Conservation (phyloP, 2,329 filamentous ascomycete species). For the Colletotrichum tropicale region DNA sequence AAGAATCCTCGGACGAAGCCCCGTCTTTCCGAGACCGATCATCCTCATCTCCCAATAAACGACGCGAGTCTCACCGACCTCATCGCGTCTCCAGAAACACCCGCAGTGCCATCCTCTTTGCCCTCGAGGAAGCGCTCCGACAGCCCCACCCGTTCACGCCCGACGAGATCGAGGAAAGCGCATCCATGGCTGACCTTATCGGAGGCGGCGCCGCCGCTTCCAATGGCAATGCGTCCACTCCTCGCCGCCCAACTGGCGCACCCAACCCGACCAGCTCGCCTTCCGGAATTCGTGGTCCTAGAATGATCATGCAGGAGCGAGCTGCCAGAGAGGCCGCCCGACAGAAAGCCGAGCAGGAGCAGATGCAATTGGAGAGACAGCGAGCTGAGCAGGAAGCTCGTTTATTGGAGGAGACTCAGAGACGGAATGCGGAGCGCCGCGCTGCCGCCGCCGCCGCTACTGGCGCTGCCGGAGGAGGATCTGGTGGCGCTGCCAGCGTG, state of each 20-base stretch:
- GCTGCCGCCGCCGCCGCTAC: slow-evolving; percentile 54
- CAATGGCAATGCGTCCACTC: slow-evolving; percentile 54
- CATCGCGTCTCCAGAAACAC: slow-evolving; percentile 81
- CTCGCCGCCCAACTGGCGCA: slow-evolving; percentile 48
- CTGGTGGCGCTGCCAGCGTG: slow-evolving; percentile 15
- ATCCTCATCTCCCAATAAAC: slow-evolving; percentile 33
- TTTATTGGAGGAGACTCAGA: slow-evolving; percentile 59
- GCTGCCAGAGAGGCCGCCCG: slow-evolving; percentile 76
- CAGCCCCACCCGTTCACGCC: slow-evolving; percentile 82
- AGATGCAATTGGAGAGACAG: slow-evolving; percentile 60
- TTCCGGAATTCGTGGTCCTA: slow-evolving; percentile 78
- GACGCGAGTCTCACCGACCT: slow-evolving; percentile 43
- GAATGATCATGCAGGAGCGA: slow-evolving; percentile 90
- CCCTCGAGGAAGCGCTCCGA: slow-evolving; percentile 88
- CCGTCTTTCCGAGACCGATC: slow-evolving; percentile 23
- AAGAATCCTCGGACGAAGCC: slow-evolving; percentile 37
- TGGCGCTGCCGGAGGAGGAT: slow-evolving; percentile 41
- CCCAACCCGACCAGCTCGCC: slow-evolving; percentile 60
- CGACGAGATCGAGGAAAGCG: slow-evolving; percentile 85
- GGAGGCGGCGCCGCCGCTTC: slow-evolving; percentile 59
- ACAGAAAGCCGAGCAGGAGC: slow-evolving; percentile 70
- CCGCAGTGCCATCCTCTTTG: slow-evolving; percentile 88
- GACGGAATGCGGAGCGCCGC: slow-evolving; percentile 65
- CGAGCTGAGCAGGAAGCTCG: slow-evolving; percentile 62
- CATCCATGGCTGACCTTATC: slow-evolving; percentile 85